Evolutionary conservation across 2,329 filamentous ascomycete species (phyloP).

Genomic region (Aspergillus sp.): DNA sequence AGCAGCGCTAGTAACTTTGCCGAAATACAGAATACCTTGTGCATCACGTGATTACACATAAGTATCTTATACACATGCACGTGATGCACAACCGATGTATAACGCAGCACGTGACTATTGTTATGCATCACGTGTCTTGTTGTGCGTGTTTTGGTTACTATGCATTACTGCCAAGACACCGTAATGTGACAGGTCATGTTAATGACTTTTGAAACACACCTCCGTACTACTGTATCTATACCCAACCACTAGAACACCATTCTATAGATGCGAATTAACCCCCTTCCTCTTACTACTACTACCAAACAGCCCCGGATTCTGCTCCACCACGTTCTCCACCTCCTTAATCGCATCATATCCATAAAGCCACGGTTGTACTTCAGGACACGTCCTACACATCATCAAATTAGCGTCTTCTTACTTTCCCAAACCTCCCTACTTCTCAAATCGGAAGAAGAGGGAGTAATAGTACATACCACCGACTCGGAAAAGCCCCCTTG

Average conservation of each 20-base stretch:
- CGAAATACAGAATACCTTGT: too few relatives aligned
- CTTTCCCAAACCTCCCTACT: not conserved
- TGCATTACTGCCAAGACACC: too few relatives aligned
- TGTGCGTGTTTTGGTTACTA: too few relatives aligned
- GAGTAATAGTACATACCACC: constrained; percentile 47
- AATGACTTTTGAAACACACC: too few relatives aligned
- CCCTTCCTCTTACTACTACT: not conserved
- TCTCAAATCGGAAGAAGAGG: not conserved
- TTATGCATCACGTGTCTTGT: too few relatives aligned
- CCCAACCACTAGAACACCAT: not conserved
- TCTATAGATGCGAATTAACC: constrained; percentile 8
- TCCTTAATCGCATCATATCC: constrained; percentile 64
- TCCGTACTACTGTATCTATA: too few relatives aligned
- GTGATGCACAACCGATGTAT: too few relatives aligned
- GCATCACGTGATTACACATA: too few relatives aligned
- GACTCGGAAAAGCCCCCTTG: constrained; percentile 60
- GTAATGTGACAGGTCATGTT: too few relatives aligned
- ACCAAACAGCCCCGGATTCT: constrained; percentile 26
- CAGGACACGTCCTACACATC: constrained; percentile 55
- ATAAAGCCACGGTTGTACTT: constrained; percentile 65
- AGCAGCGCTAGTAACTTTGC: too few relatives aligned
- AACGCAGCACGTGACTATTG: too few relatives aligned
- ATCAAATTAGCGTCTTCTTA: not conserved
- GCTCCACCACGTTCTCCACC: constrained; percentile 46
- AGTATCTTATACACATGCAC: too few relatives aligned